A percentile compares a stretch with the other conserved stretches of the same genome.
These are phyloP conservation scores for Plasmodium vinckei DNA, from an alignment of 169 alveolate genomes.

Conservation along the genomic window DNA sequence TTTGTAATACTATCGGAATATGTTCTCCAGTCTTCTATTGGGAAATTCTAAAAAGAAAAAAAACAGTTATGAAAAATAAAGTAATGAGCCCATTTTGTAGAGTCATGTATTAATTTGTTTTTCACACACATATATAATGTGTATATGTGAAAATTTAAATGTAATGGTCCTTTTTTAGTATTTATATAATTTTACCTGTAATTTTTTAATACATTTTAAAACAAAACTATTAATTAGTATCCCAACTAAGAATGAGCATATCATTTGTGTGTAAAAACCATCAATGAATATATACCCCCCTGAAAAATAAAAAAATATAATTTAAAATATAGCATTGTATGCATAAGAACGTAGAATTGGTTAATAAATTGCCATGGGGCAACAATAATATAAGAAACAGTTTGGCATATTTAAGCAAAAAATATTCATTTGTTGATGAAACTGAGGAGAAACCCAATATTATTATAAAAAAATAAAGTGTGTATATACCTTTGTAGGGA, in stretches of 20 bases:
- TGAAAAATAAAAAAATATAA: constrained; percentile 8
- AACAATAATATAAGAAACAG: not conserved
- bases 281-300: constrained; percentile 73
- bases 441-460: too few species aligned
- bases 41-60: constrained; percentile 23
- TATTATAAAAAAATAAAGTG: not conserved
- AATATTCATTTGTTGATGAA: not conserved
- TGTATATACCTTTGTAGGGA: constrained; percentile 56
- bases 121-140: not conserved
- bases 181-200: constrained; percentile 26
- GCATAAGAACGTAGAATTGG: too few species aligned
- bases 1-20: constrained; percentile 9
- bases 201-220: constrained; percentile 66
- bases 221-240: constrained; percentile 56
- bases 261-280: constrained; percentile 78
- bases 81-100: not conserved
- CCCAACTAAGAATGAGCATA: constrained; percentile 75
- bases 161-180: too few species aligned
- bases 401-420: not conserved
- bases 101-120: not conserved
- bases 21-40: constrained; percentile 73
- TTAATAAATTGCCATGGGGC: not conserved
- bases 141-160: not conserved
- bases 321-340: too few species aligned
- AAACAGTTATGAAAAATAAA: constrained; percentile 13